Percentiles rank a stretch among this genome's conserved stretches.
Conservation (phyloP, 2,329 filamentous ascomycete genomes). For the Nemania sp. region DNA sequence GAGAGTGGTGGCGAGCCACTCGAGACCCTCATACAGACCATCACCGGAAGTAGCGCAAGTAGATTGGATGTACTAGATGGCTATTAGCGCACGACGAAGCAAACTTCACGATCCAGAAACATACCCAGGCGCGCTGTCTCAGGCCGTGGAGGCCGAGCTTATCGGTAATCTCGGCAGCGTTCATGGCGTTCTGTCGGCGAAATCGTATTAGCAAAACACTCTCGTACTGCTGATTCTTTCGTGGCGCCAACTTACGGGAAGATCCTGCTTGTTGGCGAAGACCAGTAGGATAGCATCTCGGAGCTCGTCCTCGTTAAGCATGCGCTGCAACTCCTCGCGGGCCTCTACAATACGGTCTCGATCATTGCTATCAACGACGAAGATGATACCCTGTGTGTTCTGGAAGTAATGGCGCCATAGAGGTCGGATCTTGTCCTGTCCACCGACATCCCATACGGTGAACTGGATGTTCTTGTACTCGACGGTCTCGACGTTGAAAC, state of each 20-base stretch:
- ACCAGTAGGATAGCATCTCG: conserved; percentile 96
- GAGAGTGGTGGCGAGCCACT: conserved; percentile 88
- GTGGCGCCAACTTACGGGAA: conserved; percentile 77
- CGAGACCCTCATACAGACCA: conserved; percentile 99
- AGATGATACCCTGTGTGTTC: conserved; percentile 99
- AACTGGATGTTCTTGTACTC: conserved; percentile 99
- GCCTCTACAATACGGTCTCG: conserved; percentile 98
- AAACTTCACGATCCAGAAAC: conserved; percentile 53
- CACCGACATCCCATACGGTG: conserved; percentile 99
- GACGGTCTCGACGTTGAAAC: conserved; percentile 99
- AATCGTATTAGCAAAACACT: conserved; percentile 43
- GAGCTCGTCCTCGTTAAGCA: conserved; percentile 99
- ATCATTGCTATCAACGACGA: conserved; percentile 99
- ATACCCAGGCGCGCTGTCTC: conserved; percentile 98
- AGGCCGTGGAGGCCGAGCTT: conserved; percentile 99
- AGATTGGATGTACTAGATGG: conserved; percentile 92
- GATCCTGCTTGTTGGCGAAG: conserved; percentile 99
- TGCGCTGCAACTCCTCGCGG: conserved; percentile 94
- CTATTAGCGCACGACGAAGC: conserved; percentile 28
- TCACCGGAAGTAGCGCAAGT: conserved; percentile 99
- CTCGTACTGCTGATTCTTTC: conserved; percentile 41
- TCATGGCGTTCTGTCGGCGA: conserved; percentile 89
- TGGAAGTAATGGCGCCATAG: conserved; percentile 99
- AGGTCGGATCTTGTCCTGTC: conserved; percentile 99
- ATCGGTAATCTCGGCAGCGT: conserved; percentile 99